These are phyloP conservation scores for Naganishia vaughanmartiniae DNA, from an alignment of 768 basidiomycete genomes.

Conservation along the genomic window DNA sequence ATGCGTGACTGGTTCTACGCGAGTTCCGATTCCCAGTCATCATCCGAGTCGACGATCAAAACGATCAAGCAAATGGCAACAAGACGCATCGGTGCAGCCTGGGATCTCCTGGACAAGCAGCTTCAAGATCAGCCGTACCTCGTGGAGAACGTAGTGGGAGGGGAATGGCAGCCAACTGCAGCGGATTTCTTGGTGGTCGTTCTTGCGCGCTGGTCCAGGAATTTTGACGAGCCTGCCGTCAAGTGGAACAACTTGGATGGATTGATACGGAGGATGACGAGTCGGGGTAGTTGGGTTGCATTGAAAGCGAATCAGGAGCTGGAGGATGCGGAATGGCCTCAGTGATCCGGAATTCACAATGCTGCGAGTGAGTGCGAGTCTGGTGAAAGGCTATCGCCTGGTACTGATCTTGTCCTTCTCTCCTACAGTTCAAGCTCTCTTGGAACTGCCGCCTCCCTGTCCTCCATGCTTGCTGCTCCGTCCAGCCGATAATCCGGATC, in stretches of 20 bases:
- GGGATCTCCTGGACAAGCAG: slow-evolving; percentile 17
- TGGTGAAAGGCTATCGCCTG: neutral
- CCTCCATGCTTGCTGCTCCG: too few relatives aligned
- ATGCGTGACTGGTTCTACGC: slow-evolving; percentile 35
- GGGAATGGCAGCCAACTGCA: slow-evolving; percentile 7
- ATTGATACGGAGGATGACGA: slow-evolving; percentile 16
- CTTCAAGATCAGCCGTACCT: slow-evolving; percentile 13
- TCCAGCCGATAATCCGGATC: too few relatives aligned
- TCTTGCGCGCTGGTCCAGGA: slow-evolving; percentile 15
- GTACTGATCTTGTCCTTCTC: neutral
- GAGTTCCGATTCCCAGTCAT: slow-evolving; percentile 3
- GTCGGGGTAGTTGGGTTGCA: neutral
- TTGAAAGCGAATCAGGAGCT: neutral
- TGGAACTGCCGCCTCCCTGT: too few relatives aligned
- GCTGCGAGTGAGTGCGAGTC: neutral
- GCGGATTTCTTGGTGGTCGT: slow-evolving; percentile 5
- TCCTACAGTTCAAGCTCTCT: too few relatives aligned
- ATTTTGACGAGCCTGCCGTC: slow-evolving; percentile 8
- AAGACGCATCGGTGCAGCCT: neutral
- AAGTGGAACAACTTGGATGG: slow-evolving; percentile 12
- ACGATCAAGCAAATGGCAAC: slow-evolving; percentile 1
- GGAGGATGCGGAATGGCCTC: neutral
- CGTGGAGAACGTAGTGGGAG: slow-evolving; percentile 8
- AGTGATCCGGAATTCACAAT: neutral
- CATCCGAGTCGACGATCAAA: neutral